phyloP scores from a whole-genome alignment of 176 grass and related monocot species.

The Aegilops sharonensis region DNA sequence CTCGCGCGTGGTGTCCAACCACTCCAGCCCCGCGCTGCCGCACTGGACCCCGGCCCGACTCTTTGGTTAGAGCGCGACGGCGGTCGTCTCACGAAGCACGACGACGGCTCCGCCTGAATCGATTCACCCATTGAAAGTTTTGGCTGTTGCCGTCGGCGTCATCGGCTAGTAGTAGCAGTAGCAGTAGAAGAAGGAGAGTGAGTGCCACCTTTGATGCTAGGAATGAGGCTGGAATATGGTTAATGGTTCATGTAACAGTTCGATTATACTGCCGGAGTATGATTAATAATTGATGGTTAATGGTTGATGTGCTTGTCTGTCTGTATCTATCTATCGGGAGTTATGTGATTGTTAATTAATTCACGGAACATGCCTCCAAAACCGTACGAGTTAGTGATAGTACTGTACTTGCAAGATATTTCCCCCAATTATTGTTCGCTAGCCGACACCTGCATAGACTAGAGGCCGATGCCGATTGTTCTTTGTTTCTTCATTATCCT shows the following conservation, averaged over 20 bases:
- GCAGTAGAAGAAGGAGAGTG: not conserved
- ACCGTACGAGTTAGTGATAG: not conserved
- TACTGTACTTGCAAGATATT: not conserved
- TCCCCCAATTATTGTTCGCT: not conserved
- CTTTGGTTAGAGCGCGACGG: too few relatives aligned
- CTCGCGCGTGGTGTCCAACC: too few relatives aligned
- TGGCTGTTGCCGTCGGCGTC: too few relatives aligned
- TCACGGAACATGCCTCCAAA: not conserved
- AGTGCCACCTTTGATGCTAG: conserved; percentile 5
- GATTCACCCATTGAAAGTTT: too few relatives aligned
- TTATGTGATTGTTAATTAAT: not conserved
- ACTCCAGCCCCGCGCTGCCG: too few relatives aligned
- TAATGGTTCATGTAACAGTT: conserved; percentile 28
- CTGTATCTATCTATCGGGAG: not conserved
- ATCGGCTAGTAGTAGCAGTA: too few relatives aligned
- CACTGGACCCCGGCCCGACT: too few relatives aligned
- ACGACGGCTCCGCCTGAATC: too few relatives aligned
- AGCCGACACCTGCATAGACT: not conserved
- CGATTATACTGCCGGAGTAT: not conserved
- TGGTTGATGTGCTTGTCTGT: not conserved
- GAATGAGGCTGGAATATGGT: conserved; percentile 11
- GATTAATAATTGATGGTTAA: not conserved
- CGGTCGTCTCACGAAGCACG: too few relatives aligned
- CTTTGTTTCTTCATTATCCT: not conserved
- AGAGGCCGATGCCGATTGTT: not conserved